Base-by-base conservation (phyloP, 2,329 filamentous ascomycete species). In the Blumeriella jaapii region DNA sequence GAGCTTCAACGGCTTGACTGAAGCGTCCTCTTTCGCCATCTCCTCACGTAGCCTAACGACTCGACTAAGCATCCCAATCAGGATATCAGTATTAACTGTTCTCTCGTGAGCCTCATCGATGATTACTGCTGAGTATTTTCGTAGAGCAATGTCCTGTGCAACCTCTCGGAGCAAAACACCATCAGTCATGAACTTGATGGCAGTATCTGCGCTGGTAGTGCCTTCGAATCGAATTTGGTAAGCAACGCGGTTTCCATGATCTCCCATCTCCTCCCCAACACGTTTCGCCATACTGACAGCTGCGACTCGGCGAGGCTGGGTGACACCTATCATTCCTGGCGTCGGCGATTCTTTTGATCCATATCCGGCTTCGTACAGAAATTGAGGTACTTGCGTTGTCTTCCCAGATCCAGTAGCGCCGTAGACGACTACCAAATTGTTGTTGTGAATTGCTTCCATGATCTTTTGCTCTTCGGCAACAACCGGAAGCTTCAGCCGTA, bases 141-240 rank as follows among this genome's bases (percentile, higher is more conserved):
- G 74, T 28, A 98, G 62, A 0, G 84, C 70, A 52, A 96, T 85
- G 55, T 98, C 91, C 46, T 91, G 78, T 1, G 83, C 78, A 35
- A 95, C 80, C 59, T 98, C 91, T 38, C 91, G 78, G 7, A 98
- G 69, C 40, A 98, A 65, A 17, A 98, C 86, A 69, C 91, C 91
- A 58, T 98, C 91, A 0, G 91, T 98, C 87, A 98, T 95, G 61
- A 96, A 98, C 57, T 98, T 98, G 57, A 98, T 74, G 5, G 84
- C 82, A 0, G 91, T 98, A 34, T 85, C 79, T 17, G 76, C 66
- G 31, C 77, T 74, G 2, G 82, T 77, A 0, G 78, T 89, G 31
- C 81, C 85, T 54, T 98, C 91, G 47, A 96, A 98, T 15, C 93
- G 81, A 50, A 98, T 95, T 56, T 87, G 91, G 56, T 96, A 93